Conservation (phyloP, 1,284 basidiomycete species). For the Sphaerobolus stellatus region DNA sequence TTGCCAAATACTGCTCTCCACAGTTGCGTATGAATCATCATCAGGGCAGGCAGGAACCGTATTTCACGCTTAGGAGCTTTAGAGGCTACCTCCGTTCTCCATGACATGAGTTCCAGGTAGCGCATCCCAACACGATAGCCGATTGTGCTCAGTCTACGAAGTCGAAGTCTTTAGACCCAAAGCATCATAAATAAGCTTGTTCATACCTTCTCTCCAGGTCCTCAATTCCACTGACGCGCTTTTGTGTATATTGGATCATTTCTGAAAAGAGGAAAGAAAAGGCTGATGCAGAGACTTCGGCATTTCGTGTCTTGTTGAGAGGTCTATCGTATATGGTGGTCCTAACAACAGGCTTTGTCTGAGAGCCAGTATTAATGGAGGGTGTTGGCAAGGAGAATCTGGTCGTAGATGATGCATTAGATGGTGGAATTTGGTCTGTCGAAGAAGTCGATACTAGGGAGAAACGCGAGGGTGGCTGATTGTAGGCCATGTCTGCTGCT, state of each 20-base stretch:
- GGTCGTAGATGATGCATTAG: slow-evolving; percentile 44
- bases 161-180: not conserved
- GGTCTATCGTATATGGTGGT: slow-evolving; percentile 83
- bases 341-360: slow-evolving; percentile 42
- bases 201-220: slow-evolving; percentile 91
- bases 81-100: slow-evolving; percentile 65
- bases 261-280: slow-evolving; percentile 92
- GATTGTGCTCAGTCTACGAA: slow-evolving; percentile 76
- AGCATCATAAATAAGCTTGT: slow-evolving; percentile 19
- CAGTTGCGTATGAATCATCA: slow-evolving; percentile 90
- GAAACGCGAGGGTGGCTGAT: slow-evolving; percentile 62
- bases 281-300: slow-evolving; percentile 79
- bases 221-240: slow-evolving; percentile 88
- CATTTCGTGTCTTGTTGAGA: slow-evolving; percentile 76
- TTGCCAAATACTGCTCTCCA: slow-evolving; percentile 94
- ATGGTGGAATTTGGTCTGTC: slow-evolving; percentile 53
- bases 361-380: slow-evolving; percentile 43
- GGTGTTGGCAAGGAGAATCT: slow-evolving; percentile 67
- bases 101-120: slow-evolving; percentile 76
- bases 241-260: slow-evolving; percentile 92
- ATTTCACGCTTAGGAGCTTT: slow-evolving; percentile 88
- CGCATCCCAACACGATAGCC: slow-evolving; percentile 88
- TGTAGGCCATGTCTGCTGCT: no score
- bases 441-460: slow-evolving; percentile 69
- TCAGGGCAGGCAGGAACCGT: slow-evolving; percentile 83